Base-by-base conservation (phyloP, 768 basidiomycete species). In the Favolaschia claudopus region DNA sequence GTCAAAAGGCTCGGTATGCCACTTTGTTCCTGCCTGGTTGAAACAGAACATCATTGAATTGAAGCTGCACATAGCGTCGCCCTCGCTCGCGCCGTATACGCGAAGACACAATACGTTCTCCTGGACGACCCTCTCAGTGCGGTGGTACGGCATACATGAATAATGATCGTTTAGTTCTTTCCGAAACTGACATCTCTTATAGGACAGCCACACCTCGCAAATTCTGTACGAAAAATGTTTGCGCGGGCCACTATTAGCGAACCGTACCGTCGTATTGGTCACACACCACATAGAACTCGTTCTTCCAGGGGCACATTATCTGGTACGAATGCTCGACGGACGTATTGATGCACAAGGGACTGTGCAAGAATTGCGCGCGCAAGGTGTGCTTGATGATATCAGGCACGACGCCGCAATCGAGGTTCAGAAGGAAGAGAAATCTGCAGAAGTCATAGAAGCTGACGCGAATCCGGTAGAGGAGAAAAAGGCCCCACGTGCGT, bases 241-340 rank as follows among this genome's bases (percentile, higher is more conserved):
- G 34, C 77, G 81, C 5, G 93, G 92, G 0, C 85, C 85, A 2
- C 77, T 95, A 20, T 67, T 93, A 4, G 77, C 77, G 1, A 78
- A 85, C 50, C 83, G 92, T 28, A 94, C 93, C 0, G 88, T 93
- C 31, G 78, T 82, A 66, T 78, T 89, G 5, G 92, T 95, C 32
- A 92, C 92, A 0, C 93, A 95, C 60, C 92, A 94, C 67, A 87
- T 94, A 25, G 90, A 93, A 46, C 82, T 95, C 1, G 87, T 94
- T 17, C 82, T 93, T 7, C 88, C 92, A 0, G 87, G 85, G 0
- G 84, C 89, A 0, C 68, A 87, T 64, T 92, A 92, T 65, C 74
- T 94, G 3, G 81, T 93, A 7, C 85, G 91, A 25, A 88, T 94
- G 83, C 79, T 92, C 2, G 92, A 93, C 67, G 93, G 92, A 3